A percentile compares a stretch with the other conserved stretches of the same genome.
Evolutionary conservation across 441 rosid species (phyloP).

Genomic region (Macaranga tanarius): DNA sequence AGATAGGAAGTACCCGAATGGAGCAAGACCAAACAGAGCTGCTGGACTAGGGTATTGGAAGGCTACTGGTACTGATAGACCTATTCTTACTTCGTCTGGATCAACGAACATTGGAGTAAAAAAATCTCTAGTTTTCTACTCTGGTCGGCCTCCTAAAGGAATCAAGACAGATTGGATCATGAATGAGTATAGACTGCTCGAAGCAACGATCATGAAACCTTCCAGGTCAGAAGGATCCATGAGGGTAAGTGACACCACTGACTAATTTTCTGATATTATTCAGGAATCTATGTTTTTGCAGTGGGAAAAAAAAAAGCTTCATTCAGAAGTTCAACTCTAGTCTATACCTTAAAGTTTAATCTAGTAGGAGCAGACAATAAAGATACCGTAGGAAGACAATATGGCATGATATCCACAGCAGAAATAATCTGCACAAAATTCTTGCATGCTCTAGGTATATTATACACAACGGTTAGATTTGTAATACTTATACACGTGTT

Average conservation of each 20-base stretch:
- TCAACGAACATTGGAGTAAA: constrained; percentile 42
- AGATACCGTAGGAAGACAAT: too few relatives aligned
- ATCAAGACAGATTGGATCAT: constrained; percentile 56
- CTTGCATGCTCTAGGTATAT: too few relatives aligned
- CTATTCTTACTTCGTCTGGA: constrained; percentile 38
- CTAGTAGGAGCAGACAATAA: background rate
- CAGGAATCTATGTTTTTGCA: background rate
- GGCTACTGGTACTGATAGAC: constrained; percentile 51
- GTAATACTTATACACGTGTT: too few relatives aligned
- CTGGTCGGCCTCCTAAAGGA: constrained; percentile 50
- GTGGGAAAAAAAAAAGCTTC: background rate
- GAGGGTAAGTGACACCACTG: constrained; percentile 29
- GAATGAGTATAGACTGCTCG: constrained; percentile 52
- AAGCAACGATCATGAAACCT: constrained; percentile 32
- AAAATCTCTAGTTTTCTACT: constrained; percentile 50
- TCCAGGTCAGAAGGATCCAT: constrained; percentile 40
- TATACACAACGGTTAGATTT: too few relatives aligned
- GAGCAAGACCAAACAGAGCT: constrained; percentile 54
- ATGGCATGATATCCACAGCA: too few relatives aligned
- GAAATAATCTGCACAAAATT: too few relatives aligned
- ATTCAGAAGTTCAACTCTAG: background rate
- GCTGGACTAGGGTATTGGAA: constrained; percentile 56
- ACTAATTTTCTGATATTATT: background rate
- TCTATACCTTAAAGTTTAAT: background rate
- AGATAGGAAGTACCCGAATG: constrained; percentile 54